phyloP scores from a whole-genome alignment of 2,329 filamentous ascomycete species.

The Ascochyta fabae region DNA sequence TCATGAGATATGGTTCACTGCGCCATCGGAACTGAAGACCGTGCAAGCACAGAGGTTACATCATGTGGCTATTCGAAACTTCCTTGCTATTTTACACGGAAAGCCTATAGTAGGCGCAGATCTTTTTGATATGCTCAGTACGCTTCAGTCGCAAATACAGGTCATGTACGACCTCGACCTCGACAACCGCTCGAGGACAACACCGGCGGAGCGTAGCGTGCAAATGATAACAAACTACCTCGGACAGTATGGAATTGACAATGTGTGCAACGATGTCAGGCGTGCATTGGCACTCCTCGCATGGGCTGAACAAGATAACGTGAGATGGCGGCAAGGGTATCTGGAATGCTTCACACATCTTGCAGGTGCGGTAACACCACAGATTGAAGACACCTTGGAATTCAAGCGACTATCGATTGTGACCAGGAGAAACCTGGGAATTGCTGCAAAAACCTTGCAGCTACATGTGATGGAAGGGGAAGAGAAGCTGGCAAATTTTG shows the following conservation, averaged over 20 bases:
- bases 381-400: slow-evolving; percentile 60
- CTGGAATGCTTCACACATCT: slow-evolving; percentile 71
- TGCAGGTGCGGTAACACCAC: slow-evolving; percentile 62
- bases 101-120: slow-evolving; percentile 70
- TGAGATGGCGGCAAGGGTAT: slow-evolving; percentile 72
- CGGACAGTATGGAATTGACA: slow-evolving; percentile 65
- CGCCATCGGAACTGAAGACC: slow-evolving; percentile 57
- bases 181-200: slow-evolving; percentile 30
- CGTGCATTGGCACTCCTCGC: slow-evolving; percentile 67
- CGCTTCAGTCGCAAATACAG: slow-evolving; percentile 67
- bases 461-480: slow-evolving; percentile 68
- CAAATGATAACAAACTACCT: slow-evolving; percentile 68
- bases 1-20: slow-evolving; percentile 66
- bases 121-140: slow-evolving; percentile 67
- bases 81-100: slow-evolving; percentile 70
- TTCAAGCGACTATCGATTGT: slow-evolving; percentile 66
- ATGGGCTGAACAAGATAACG: slow-evolving; percentile 68
- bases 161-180: slow-evolving; percentile 58
- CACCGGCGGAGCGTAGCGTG: slow-evolving; percentile 56
- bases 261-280: slow-evolving; percentile 67
- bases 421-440: slow-evolving; percentile 67
- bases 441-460: slow-evolving; percentile 67
- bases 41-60: slow-evolving; percentile 61
- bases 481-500: slow-evolving; percentile 65
- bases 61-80: slow-evolving; percentile 71